phyloP scores from a whole-genome alignment of 208 protist species.

The Polymyxa betae region DNA sequence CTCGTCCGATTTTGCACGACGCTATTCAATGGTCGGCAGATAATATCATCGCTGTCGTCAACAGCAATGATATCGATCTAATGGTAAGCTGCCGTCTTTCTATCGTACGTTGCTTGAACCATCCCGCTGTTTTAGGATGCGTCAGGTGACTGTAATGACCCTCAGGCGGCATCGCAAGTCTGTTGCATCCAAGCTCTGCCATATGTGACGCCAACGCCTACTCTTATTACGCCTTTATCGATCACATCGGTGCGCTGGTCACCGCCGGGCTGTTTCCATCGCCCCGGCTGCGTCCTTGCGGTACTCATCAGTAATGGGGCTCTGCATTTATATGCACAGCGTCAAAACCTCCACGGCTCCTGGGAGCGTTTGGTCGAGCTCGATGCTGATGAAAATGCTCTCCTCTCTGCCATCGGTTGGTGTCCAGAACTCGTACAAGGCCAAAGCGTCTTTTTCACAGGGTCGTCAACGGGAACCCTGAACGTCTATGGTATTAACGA shows the following conservation, averaged over 20 bases:
- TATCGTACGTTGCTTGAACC: neutral
- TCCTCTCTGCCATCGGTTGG: neutral
- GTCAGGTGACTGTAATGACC: neutral
- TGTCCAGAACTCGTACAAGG: neutral
- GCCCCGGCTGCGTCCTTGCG: neutral
- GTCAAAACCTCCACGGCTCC: neutral
- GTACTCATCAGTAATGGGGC: neutral
- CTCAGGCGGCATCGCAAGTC: neutral
- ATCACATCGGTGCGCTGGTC: neutral
- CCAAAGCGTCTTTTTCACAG: too few relatives aligned
- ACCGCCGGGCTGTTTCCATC: neutral
- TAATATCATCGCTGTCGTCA: neutral
- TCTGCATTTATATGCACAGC: neutral
- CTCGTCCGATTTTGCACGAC: slow-evolving; percentile 1
- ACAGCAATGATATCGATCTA: neutral
- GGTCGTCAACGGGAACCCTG: too few relatives aligned
- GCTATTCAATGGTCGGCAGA: slow-evolving; percentile 38
- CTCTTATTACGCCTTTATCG: neutral
- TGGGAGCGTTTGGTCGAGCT: neutral
- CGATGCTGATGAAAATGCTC: neutral
- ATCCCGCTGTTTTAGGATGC: neutral
- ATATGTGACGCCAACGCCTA: neutral
- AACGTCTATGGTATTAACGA: too few relatives aligned
- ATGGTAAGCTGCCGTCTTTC: neutral
- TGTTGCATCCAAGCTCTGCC: neutral